Conservation (phyloP, 2,329 filamentous ascomycete species). For the Colletotrichum neosansevieriae region DNA sequence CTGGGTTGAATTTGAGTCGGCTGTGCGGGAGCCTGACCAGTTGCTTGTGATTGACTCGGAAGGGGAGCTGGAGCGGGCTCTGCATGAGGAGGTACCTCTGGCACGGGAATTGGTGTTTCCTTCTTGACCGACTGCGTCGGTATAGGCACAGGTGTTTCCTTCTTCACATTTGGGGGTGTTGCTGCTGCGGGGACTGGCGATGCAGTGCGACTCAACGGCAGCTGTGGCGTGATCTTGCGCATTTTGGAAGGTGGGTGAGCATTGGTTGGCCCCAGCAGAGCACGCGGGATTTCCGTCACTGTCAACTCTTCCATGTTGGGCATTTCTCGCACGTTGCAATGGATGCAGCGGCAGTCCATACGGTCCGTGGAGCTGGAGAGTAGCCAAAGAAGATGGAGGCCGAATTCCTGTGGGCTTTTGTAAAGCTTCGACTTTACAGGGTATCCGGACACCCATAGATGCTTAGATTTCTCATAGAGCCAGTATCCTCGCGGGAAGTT, state of each 20-base stretch:
- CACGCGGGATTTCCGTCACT: constrained; percentile 21
- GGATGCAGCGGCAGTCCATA: constrained; percentile 63
- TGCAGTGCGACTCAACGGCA: constrained; percentile 18
- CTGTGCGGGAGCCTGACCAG: constrained; percentile 3
- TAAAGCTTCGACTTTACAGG: constrained; percentile 62
- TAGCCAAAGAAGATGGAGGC: constrained; percentile 65
- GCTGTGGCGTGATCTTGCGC: constrained; percentile 33
- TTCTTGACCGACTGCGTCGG: constrained; percentile 20
- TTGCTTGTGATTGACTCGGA: neutral
- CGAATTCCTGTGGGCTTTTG: constrained; percentile 66
- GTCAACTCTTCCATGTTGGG: constrained; percentile 29
- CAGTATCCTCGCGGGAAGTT: constrained; percentile 60
- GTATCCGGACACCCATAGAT: constrained; percentile 63
- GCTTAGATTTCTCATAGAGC: constrained; percentile 61
- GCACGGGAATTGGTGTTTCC: constrained; percentile 30
- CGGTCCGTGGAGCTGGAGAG: constrained; percentile 61
- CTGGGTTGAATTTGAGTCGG: constrained; percentile 6
- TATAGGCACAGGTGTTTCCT: constrained; percentile 36
- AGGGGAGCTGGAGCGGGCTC: neutral
- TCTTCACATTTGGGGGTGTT: constrained; percentile 8
- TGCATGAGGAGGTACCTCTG: constrained; percentile 8
- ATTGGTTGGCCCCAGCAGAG: constrained; percentile 9
- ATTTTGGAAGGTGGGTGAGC: constrained; percentile 41
- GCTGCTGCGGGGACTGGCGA: constrained; percentile 26
- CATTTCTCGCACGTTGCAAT: constrained; percentile 55